Conservation (phyloP, 805 yeast genomes). For the Barnettozyma pratensis region DNA sequence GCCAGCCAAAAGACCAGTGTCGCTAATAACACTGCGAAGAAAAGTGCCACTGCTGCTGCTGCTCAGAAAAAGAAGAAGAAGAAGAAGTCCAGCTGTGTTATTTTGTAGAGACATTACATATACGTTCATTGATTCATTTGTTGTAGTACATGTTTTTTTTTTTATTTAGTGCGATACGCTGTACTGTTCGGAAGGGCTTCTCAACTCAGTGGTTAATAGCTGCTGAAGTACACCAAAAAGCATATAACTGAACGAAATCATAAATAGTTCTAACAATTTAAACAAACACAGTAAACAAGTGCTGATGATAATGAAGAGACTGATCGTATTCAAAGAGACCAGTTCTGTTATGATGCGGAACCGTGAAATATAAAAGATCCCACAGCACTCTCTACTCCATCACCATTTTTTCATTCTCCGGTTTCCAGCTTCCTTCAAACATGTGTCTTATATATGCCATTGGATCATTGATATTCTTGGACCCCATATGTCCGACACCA, state of each 20-base stretch:
- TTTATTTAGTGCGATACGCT: too few relatives aligned
- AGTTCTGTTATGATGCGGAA: too few relatives aligned
- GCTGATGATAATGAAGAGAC: neutral
- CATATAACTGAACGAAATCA: neutral
- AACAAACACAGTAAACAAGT: neutral
- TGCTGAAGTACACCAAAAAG: neutral
- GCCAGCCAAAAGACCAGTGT: neutral
- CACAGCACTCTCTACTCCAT: neutral
- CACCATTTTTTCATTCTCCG: slow-evolving; percentile 13
- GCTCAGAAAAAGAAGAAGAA: slow-evolving; percentile 19
- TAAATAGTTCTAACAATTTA: neutral
- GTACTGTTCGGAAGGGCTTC: too few relatives aligned
- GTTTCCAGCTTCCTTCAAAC: slow-evolving; percentile 66
- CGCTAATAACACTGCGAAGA: slow-evolving; percentile 1
- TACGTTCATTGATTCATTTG: neutral
- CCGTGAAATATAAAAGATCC: too few relatives aligned
- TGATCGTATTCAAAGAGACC: too few relatives aligned
- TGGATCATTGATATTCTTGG: slow-evolving; percentile 35
- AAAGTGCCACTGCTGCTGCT: neutral
- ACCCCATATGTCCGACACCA: slow-evolving; percentile 67
- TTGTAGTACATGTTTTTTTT: too few relatives aligned
- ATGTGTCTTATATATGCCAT: slow-evolving; percentile 57
- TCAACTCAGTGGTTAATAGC: too few relatives aligned
- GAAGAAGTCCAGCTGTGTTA: slow-evolving; percentile 24
- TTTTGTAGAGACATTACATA: slow-evolving; percentile 9